Percentiles rank a stretch among this genome's conserved stretches.
phyloP scores from a whole-genome alignment of 176 grass and related monocot genomes.

The Poa annua region DNA sequence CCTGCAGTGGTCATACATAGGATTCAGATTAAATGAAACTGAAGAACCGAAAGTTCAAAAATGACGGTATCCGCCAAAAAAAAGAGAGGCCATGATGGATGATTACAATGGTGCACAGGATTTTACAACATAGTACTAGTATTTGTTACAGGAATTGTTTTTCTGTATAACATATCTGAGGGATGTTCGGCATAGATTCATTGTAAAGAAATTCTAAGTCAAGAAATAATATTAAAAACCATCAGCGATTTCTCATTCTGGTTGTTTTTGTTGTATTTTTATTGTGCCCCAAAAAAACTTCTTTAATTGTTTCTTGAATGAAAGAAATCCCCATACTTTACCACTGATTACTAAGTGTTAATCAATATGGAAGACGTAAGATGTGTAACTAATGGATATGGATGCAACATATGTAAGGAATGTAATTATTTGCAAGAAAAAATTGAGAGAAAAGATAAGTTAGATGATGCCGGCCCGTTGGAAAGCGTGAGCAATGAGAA shows the following conservation, averaged over 20 bases:
- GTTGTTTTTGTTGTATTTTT: neutral
- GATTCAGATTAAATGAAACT: neutral
- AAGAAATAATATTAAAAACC: neutral
- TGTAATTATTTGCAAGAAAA: neutral
- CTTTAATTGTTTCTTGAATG: neutral
- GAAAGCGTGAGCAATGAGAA: neutral
- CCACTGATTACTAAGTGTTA: neutral
- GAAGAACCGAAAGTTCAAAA: neutral
- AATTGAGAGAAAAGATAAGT: neutral
- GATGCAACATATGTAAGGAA: neutral
- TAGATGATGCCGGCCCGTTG: neutral
- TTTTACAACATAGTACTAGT: neutral
- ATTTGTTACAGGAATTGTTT: neutral
- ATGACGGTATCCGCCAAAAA: neutral
- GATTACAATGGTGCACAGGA: neutral
- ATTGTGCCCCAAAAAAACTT: neutral
- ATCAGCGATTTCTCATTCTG: neutral
- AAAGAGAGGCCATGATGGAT: neutral
- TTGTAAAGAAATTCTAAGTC: neutral
- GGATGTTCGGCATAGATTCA: neutral
- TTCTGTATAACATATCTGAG: neutral
- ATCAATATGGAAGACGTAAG: neutral
- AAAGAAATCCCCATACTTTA: neutral
- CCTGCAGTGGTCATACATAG: neutral
- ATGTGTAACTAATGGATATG: neutral